These are phyloP conservation scores for Syzygium oleosum DNA, from an alignment of 345 rosid species.

Conservation along the genomic window DNA sequence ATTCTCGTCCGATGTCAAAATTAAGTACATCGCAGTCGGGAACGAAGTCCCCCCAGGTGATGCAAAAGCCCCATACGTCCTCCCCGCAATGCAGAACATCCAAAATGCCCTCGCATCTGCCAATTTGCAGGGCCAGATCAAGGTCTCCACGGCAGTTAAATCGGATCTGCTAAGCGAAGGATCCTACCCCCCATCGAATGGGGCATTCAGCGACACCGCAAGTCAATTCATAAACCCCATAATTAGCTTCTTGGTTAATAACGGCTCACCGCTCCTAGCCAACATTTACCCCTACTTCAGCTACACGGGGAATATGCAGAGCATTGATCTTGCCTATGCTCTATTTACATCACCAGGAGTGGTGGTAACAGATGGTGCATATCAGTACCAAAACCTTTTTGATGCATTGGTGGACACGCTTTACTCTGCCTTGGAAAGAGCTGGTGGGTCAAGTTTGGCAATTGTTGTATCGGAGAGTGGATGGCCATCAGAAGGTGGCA, in stretches of 20 bases:
- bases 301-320: background rate
- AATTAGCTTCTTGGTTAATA: constrained; percentile 6
- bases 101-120: constrained; percentile 6
- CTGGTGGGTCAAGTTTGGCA: constrained; percentile 1
- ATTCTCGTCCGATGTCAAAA: constrained; percentile 18
- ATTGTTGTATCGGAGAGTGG: constrained; percentile 22
- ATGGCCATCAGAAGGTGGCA: constrained; percentile 19
- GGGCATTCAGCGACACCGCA: constrained; percentile 2
- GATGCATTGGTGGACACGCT: constrained; percentile 21
- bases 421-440: constrained; percentile 15
- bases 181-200: constrained; percentile 24
- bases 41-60: constrained; percentile 33
- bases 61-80: background rate
- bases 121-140: constrained; percentile 12
- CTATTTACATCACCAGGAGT: constrained; percentile 8
- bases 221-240: constrained; percentile 15
- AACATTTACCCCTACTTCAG: constrained; percentile 23
- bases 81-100: constrained; percentile 20
- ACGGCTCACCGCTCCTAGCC: constrained; percentile 21
- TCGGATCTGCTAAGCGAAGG: background rate
- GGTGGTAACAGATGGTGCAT: constrained; percentile 6
- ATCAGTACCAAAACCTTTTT: constrained; percentile 12
- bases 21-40: constrained; percentile 45
- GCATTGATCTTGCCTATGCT: constrained; percentile 6
- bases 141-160: constrained; percentile 32